Evolutionary conservation across 2,329 filamentous ascomycete genomes (phyloP).

Genomic region (Chaetothyriales sp.): DNA sequence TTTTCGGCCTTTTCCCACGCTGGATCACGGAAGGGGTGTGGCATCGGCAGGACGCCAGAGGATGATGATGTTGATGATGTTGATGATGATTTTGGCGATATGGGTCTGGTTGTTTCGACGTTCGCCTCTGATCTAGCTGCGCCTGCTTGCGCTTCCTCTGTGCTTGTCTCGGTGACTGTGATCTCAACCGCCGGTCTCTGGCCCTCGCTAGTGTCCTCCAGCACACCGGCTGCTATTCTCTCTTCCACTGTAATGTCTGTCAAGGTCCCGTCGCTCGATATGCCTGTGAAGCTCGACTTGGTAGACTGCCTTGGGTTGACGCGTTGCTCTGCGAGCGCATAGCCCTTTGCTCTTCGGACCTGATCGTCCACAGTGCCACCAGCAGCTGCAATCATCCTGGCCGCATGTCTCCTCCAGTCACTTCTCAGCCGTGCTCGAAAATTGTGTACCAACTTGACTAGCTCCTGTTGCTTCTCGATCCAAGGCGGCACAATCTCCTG

Average conservation of each 20-base stretch:
- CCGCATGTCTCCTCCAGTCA: conserved; percentile 75
- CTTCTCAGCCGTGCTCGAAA: conserved; percentile 62
- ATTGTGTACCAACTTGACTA: conserved; percentile 49
- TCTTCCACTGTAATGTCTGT: conserved; percentile 26
- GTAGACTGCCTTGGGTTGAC: conserved; percentile 25
- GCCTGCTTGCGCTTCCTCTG: background rate
- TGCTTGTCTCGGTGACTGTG: background rate
- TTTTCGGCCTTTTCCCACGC: conserved; percentile 59
- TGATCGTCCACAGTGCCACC: conserved; percentile 64
- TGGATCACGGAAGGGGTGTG: conserved; percentile 59
- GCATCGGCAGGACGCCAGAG: conserved; percentile 24
- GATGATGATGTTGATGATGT: background rate
- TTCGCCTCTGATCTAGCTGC: background rate
- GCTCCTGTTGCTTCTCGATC: conserved; percentile 97
- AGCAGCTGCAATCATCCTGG: conserved; percentile 58
- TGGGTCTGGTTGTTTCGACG: background rate
- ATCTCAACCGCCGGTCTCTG: background rate
- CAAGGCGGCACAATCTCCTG: conserved; percentile 93
- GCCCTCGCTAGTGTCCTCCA: background rate
- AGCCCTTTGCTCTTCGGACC: conserved; percentile 53
- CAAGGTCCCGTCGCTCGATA: conserved; percentile 31
- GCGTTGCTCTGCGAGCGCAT: conserved; percentile 55
- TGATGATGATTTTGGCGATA: background rate
- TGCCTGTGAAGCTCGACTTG: conserved; percentile 30
- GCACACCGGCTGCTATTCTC: conserved; percentile 13